A percentile compares a stretch with the other conserved stretches of the same genome.
phyloP scores from a whole-genome alignment of 225 moss, liverwort and hornwort genomes.

The Physcomitrium patens region DNA sequence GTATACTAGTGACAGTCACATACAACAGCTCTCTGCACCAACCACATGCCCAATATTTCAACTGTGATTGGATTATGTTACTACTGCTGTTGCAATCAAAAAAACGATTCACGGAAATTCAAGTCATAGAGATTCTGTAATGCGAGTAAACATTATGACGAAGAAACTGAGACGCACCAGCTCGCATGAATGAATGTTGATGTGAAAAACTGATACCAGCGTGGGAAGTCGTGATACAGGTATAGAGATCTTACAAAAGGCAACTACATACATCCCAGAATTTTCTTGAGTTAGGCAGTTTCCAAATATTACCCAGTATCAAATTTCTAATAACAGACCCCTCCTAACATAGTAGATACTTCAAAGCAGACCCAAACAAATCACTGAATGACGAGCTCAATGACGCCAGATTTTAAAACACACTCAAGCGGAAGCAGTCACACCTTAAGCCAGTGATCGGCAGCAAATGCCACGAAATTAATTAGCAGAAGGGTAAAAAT shows the following conservation, averaged over 20 bases:
- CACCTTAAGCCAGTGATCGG: conserved; percentile 86
- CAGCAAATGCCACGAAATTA: conserved; percentile 75
- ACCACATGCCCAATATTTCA: conserved; percentile 60
- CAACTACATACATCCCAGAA: conserved; percentile 58
- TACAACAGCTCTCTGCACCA: conserved; percentile 57
- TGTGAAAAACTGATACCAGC: conserved; percentile 95
- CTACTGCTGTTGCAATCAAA: conserved; percentile 18
- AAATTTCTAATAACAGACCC: conserved; percentile 1
- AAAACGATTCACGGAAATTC: conserved; percentile 16
- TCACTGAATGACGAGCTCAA: not conserved
- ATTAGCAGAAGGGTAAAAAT: conserved; percentile 81
- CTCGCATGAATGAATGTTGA: conserved; percentile 94
- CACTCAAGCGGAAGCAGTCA: conserved; percentile 22
- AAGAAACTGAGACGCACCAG: conserved; percentile 62
- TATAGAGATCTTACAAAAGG: conserved; percentile 67
- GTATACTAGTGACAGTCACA: conserved; percentile 49
- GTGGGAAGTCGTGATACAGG: conserved; percentile 85
- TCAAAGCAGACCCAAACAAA: not conserved
- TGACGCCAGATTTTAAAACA: not conserved
- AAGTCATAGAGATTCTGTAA: conserved; percentile 7
- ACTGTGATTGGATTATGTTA: conserved; percentile 37
- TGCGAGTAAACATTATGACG: not conserved
- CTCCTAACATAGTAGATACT: conserved; percentile 1
- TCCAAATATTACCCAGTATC: conserved; percentile 22
- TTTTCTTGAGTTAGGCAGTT: conserved; percentile 21